These are phyloP conservation scores for Selaginella tamariscina DNA, from an alignment of 75 land plant genomes.

Conservation along the genomic window DNA sequence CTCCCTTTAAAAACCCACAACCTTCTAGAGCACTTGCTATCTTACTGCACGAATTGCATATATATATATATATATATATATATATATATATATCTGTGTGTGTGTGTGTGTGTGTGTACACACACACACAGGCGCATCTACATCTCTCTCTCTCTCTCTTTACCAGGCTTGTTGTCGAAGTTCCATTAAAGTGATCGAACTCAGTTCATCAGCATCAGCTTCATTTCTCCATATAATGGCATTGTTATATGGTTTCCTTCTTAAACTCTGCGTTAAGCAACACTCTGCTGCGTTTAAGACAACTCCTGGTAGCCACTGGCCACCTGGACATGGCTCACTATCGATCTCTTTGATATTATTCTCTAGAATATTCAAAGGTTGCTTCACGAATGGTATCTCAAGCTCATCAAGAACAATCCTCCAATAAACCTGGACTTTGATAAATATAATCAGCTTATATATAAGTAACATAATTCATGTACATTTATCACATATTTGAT, in stretches of 20 bases:
- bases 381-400: conserved; percentile 36
- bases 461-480: too few relatives aligned
- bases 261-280: conserved; percentile 41
- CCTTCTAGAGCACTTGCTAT: conserved; percentile 70
- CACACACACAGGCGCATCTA: too few relatives aligned
- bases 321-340: conserved; percentile 49
- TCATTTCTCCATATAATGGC: conserved; percentile 70
- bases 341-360: conserved; percentile 16
- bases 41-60: conserved; percentile 34
- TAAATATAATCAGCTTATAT: too few relatives aligned
- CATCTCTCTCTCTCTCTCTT: too few relatives aligned
- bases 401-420: conserved; percentile 55
- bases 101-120: too few relatives aligned
- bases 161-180: conserved; percentile 57
- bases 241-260: conserved; percentile 35
- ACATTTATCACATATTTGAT: too few relatives aligned
- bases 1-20: conserved; percentile 52
- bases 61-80: too few relatives aligned
- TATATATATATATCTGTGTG: too few relatives aligned
- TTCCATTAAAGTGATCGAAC: conserved; percentile 39
- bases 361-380: conserved; percentile 49
- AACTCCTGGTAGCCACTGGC: conserved; percentile 85
- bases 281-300: conserved; percentile 56
- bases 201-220: conserved; percentile 49
- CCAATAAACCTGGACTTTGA: conserved; percentile 76